Conservation (phyloP, 2,329 filamentous ascomycete species). For the Colletotrichum sp. region DNA sequence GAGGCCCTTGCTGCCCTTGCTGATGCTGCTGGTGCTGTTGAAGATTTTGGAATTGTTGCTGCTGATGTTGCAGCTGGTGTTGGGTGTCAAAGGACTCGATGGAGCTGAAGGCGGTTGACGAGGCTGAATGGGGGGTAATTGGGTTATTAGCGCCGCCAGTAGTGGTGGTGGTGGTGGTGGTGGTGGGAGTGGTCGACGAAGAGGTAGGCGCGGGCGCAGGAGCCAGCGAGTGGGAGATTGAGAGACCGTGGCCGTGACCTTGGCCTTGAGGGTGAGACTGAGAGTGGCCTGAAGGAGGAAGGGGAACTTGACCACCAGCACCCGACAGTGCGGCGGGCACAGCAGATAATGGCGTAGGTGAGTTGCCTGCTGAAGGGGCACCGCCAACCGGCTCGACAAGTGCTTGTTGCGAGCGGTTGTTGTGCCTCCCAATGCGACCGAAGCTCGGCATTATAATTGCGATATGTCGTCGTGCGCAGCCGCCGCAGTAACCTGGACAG, state of each 20-base stretch:
- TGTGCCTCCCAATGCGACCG: slow-evolving; percentile 59
- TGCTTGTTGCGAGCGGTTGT: slow-evolving; percentile 62
- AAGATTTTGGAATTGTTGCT: slow-evolving; percentile 29
- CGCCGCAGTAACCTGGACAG: background rate
- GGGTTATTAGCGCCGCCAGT: slow-evolving; percentile 28
- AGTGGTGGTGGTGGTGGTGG: slow-evolving; percentile 29
- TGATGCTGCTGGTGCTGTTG: slow-evolving; percentile 36
- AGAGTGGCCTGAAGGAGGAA: slow-evolving; percentile 11
- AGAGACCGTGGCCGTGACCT: background rate
- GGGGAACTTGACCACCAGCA: background rate
- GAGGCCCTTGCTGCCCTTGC: slow-evolving; percentile 33
- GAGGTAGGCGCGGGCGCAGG: slow-evolving; percentile 23
- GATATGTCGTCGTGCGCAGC: slow-evolving; percentile 10
- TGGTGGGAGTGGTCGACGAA: slow-evolving; percentile 7
- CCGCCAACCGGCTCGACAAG: slow-evolving; percentile 50
- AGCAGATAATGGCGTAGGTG: background rate
- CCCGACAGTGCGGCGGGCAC: background rate
- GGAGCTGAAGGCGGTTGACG: slow-evolving; percentile 51
- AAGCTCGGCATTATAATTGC: slow-evolving; percentile 55
- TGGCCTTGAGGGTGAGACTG: background rate
- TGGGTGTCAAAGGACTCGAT: slow-evolving; percentile 49
- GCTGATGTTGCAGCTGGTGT: slow-evolving; percentile 31
- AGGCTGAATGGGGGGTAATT: slow-evolving; percentile 49
- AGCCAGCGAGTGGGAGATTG: slow-evolving; percentile 4
- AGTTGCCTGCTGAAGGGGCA: slow-evolving; percentile 25